Evolutionary conservation across 2,329 filamentous ascomycete species (phyloP), one percentile per base, ranked within the genome.

Genomic region (Talaromyces islandicus): DNA sequence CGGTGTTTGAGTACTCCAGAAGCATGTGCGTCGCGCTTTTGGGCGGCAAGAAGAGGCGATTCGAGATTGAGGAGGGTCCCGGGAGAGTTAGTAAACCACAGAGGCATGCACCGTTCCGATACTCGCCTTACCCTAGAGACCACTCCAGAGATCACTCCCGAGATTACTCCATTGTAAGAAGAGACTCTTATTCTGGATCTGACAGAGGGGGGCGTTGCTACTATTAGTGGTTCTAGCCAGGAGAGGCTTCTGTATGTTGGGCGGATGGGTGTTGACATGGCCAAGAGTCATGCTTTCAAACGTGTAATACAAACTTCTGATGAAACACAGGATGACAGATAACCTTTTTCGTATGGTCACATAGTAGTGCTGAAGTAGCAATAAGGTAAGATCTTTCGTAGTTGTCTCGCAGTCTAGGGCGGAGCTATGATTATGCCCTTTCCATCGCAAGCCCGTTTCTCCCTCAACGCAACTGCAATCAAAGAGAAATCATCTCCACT

Each of bases 21-120:
- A 67, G 69, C 30, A 75, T 71, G 46, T 73, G 73, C 2, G 68
- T 69, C 10, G 65, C 69, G 53, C 66, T 78, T 41, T 67, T 70
- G 2, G 75, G 75, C 19, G 75, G 76, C 9, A 69, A 69, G 48
- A 75, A 75, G 60, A 66, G 76, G 24, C 73, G 71, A 54, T 77
- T 76, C 51, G 74, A 78, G 48, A 35, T 64, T 50, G 32, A 57
- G 32, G 35, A 19, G 35, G 46, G 21, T 6, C 41, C 19, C 51
- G 21, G 4, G 19, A 51, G 48, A n/a, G 12, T 7, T 6, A n/a
- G 14, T 11, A 27, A 14, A 27, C 7, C 48, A 17, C 24, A 7
- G 4, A 29, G 11, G 17, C 48, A 25, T 27, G 5, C 24, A 17
- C 9, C 27, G 25, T n/a, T 7, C 10, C 48, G 27, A 19, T n/a